Conservation (phyloP, 1,139 yeast species). For the Pichiaceae sp. region DNA sequence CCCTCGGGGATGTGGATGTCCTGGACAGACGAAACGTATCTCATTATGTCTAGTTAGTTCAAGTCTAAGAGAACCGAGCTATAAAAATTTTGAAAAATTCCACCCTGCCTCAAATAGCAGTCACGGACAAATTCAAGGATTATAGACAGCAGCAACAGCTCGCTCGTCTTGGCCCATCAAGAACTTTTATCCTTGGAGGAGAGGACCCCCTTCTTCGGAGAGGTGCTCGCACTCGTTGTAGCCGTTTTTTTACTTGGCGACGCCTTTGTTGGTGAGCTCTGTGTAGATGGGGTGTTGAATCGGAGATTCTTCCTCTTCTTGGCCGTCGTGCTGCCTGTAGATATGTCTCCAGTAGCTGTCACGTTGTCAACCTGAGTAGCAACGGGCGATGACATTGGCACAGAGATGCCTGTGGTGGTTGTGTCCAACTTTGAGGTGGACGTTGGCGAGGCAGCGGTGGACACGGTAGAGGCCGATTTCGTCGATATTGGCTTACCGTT, state of each 20-base stretch:
- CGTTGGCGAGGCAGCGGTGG: conserved; percentile 4
- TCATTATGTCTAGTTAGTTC: conserved; percentile 42
- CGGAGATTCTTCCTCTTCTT: conserved; percentile 20
- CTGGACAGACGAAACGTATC: conserved; percentile 94
- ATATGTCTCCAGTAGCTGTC: conserved; percentile 12
- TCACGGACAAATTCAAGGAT: not conserved
- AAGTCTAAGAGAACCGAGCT: not conserved
- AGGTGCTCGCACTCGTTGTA: too few relatives aligned
- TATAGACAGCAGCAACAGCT: not conserved
- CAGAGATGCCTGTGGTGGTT: not conserved
- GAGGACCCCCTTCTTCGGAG: too few relatives aligned
- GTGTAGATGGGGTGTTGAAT: conserved; percentile 8
- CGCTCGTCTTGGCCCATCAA: too few relatives aligned
- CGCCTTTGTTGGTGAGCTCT: too few relatives aligned
- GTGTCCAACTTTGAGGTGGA: not conserved
- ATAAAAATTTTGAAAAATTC: not conserved
- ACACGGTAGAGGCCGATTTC: conserved; percentile 3
- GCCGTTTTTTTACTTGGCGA: too few relatives aligned
- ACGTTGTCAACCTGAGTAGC: conserved; percentile 12
- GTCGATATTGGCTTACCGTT: conserved; percentile 7
- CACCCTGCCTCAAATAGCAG: not conserved
- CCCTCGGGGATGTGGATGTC: conserved; percentile 88
- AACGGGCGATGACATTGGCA: conserved; percentile 6
- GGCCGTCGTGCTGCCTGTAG: conserved; percentile 4
- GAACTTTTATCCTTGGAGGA: not conserved